Conservation (phyloP, 179 eudicot genomes). For the Drosera spatulata region DNA sequence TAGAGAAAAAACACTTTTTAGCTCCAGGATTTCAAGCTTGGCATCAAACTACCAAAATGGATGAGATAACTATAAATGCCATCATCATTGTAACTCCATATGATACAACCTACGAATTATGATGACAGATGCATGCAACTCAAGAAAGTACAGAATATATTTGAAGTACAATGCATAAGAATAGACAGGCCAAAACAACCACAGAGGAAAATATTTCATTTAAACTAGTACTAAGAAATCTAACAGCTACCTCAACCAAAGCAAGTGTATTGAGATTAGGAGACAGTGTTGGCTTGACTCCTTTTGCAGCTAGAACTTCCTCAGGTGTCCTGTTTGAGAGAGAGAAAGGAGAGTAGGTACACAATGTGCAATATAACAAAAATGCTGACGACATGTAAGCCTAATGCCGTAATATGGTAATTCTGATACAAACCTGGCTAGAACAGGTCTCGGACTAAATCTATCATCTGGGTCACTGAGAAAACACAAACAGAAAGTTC, state of each 20-base stretch:
- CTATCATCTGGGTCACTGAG: conserved; percentile 94
- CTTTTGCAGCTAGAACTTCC: conserved; percentile 95
- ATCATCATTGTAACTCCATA: too few relatives aligned
- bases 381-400: not conserved
- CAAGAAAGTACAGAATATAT: too few relatives aligned
- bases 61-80: too few relatives aligned
- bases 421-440: conserved; percentile 63
- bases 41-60: too few relatives aligned
- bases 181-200: too few relatives aligned
- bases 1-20: too few relatives aligned
- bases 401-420: not conserved
- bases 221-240: not conserved
- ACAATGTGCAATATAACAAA: not conserved
- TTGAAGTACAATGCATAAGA: conserved; percentile 5
- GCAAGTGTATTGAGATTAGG: conserved; percentile 94
- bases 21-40: too few relatives aligned
- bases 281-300: conserved; percentile 96
- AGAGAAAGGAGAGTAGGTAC: conserved; percentile 2
- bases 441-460: conserved; percentile 70
- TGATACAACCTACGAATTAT: too few relatives aligned
- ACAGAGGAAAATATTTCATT: not conserved
- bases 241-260: conserved; percentile 63
- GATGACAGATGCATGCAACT: too few relatives aligned
- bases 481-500: conserved; percentile 8
- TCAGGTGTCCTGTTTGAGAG: conserved; percentile 70